Conservation (phyloP, 2,329 filamentous ascomycete species). For the Sporothrix brunneoviolacea region DNA sequence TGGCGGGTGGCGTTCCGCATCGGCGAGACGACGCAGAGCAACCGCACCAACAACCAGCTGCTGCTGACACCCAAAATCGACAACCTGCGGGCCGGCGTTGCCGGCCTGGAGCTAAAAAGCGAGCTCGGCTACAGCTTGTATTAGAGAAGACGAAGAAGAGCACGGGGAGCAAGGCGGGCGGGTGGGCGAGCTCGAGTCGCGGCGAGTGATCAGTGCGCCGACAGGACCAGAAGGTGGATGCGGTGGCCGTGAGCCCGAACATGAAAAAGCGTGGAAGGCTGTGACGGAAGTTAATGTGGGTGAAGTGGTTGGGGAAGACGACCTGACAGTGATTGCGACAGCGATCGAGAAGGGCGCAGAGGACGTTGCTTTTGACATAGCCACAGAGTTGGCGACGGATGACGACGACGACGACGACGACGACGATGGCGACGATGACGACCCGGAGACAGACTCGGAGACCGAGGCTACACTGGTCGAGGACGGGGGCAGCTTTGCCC, state of each 20-base stretch:
- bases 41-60: slow-evolving; percentile 12
- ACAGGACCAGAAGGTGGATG: background rate
- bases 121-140: slow-evolving; percentile 24
- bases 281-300: background rate
- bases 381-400: background rate
- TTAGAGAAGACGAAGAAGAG: too few relatives aligned
- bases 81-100: slow-evolving; percentile 19
- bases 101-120: slow-evolving; percentile 25
- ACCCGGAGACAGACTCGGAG: background rate
- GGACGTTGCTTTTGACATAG: too few relatives aligned
- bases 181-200: too few relatives aligned
- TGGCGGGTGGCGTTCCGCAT: slow-evolving; percentile 14
- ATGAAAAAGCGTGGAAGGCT: too few relatives aligned
- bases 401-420: background rate
- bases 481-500: background rate
- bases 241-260: slow-evolving; percentile 1
- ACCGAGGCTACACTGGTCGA: background rate
- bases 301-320: background rate
- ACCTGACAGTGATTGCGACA: too few relatives aligned
- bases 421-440: background rate
- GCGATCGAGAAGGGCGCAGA: too few relatives aligned
- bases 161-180: too few relatives aligned
- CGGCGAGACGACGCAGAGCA: slow-evolving; percentile 12
- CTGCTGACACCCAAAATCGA: slow-evolving; percentile 18
- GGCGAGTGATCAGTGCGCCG: too few relatives aligned